Base-by-base conservation (phyloP, 2,329 filamentous ascomycete genomes). In the Blumeria graminis region DNA sequence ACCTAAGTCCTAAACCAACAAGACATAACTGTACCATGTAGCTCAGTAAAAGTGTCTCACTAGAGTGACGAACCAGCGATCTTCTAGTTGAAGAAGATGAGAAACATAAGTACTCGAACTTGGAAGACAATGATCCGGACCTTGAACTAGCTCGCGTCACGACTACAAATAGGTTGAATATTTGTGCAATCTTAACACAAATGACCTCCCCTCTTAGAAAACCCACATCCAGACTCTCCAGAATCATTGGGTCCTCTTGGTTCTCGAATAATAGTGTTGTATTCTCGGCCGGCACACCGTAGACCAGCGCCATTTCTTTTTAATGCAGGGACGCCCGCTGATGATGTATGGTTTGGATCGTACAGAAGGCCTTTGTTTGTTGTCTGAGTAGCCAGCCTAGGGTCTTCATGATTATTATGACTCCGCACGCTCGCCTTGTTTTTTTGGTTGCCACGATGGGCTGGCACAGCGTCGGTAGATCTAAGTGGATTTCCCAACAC, bases 161-260 rank as follows among this genome's bases (percentile, higher is more conserved):
- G 22, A 28, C 22, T 1, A 28, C 22, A 28, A 28, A 28, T 28
- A 28, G 22, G 22, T 28, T 28, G 22, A 28, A 28, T 59, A 64
- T 65, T 61, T 61, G 62, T 59, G 64, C 62, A 68, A 60, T 62
- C 61, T 74, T 71, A 75, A 67, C 68, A 66, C 56, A 64, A 68
- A 62, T 68, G 73, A n/a, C 72, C 75, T 60, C 83, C 82, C 63
- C 85, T 75, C 60, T 72, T 73, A 51, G 75, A 76, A 65, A 92
- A 89, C 38, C 83, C 84, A 68, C 88, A 88, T 0, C 86, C 86
- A 57, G 82, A 84, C 64, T 83, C 76, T 57, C 84, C 84, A 65
- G 74, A 85, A 51, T 76, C 76, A 65, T 93, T 85, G 9, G 89
- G 89, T 9, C 87, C 87, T 63, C 78, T 77, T 1, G 89, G 88